phyloP scores from a whole-genome alignment of 2,329 filamentous ascomycete genomes.

The Aspergillus pseudoglaucus region DNA sequence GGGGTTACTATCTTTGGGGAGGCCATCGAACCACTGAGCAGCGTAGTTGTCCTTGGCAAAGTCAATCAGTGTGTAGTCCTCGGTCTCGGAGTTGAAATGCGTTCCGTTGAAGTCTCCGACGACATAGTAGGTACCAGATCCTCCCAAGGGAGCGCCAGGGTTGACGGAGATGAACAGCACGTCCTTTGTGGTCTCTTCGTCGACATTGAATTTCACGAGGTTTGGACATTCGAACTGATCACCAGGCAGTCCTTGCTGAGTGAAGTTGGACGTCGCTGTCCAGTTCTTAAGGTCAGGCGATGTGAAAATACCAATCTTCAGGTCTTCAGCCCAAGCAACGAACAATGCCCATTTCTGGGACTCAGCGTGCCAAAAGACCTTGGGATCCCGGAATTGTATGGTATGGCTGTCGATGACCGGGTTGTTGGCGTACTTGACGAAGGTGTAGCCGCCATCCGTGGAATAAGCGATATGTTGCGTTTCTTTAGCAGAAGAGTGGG shows the following conservation, averaged over 20 bases:
- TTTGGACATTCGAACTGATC: conserved; percentile 60
- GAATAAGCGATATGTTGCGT: conserved; percentile 59
- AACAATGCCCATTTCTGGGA: conserved; percentile 53
- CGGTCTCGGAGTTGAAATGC: conserved; percentile 37
- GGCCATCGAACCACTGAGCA: conserved; percentile 50
- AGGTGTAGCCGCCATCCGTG: conserved; percentile 55
- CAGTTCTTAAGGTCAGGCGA: conserved; percentile 54
- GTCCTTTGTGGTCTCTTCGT: conserved; percentile 13
- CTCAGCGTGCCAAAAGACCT: conserved; percentile 53
- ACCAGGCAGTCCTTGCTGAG: conserved; percentile 46
- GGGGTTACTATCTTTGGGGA: conserved; percentile 33
- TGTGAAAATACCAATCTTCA: conserved; percentile 55
- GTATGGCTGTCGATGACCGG: conserved; percentile 53
- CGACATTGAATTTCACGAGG: conserved; percentile 50
- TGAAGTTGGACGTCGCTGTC: conserved; percentile 55
- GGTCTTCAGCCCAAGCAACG: conserved; percentile 50
- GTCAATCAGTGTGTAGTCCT: conserved; percentile 18
- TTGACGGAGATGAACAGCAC: conserved; percentile 26
- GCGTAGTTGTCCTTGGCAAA: conserved; percentile 37
- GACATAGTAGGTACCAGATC: conserved; percentile 43
- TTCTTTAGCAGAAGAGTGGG: conserved; percentile 31
- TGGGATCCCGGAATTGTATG: conserved; percentile 59
- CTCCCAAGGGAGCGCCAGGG: conserved; percentile 30
- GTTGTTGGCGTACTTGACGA: conserved; percentile 53
- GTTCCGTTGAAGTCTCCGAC: conserved; percentile 47